Base-by-base conservation (phyloP, 371 early-diverging fungal genomes). In the Vairimorpha necatrix region DNA sequence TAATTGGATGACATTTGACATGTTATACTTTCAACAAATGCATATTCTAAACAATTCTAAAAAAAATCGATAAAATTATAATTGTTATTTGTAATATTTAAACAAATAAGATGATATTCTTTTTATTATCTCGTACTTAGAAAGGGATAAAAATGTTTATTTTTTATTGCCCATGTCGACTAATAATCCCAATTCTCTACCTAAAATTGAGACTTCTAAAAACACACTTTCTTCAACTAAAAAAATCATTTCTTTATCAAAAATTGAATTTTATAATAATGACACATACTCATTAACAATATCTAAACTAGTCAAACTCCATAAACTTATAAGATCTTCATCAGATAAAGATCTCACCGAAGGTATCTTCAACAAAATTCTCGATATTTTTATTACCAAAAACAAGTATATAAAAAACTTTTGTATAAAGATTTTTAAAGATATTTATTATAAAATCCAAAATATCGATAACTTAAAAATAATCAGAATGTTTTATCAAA, bases 401-500 rank as follows among this genome's bases (percentile, higher is more conserved):
- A 66, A 67, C 42, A 48, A 67, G 47, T 48, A 32, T 22, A 58
- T 56, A 9, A 74, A 67, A 30, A 14, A 24, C 0, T 9, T 53
- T 13, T 65, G 67, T 34, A 33, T 74, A 54, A 47, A n/a, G 33
- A 38, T 58, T 26, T 58, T 74, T 39, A 36, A 36, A 42, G 62
- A 66, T 32, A 58, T 74, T 54, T 18, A 46, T 22, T n/a, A 42
- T 39, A 48, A 67, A 33, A 58, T 74, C 26, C 39, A 53, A 24
- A 42, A 53, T 36, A 42, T 67, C 32, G 54, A 65, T 38, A 65
- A 50, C n/a, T 7, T 56, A 26, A 47, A 74, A 33, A 56, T 74
- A 28, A 54, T 65, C 1, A 26, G 60, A 9, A 56, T 74, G 67
- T 74, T 74, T 66, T 74, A 74, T 32, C 34, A 50, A 3, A 74